phyloP scores from a whole-genome alignment of 75 land plant species.

The Picea sitchensis region DNA sequence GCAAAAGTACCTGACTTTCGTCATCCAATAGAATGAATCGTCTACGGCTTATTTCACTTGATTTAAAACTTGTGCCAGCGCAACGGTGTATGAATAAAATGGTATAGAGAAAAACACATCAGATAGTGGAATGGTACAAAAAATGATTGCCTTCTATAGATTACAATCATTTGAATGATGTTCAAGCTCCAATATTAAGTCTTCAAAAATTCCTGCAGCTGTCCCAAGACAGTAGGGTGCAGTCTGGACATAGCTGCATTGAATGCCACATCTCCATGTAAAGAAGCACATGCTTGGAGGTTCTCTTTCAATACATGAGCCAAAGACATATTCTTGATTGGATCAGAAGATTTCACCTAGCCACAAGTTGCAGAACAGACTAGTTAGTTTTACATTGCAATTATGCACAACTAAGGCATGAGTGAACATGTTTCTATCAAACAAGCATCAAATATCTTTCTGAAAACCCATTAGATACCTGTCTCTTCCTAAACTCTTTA shows the following conservation, averaged over 20 bases:
- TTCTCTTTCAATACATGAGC: constrained; percentile 76
- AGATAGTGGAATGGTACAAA: not conserved
- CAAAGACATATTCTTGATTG: constrained; percentile 75
- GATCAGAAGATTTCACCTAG: constrained; percentile 75
- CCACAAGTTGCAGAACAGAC: not conserved
- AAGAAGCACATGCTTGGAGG: constrained; percentile 79
- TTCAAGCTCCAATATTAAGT: not conserved
- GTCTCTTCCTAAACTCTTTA: constrained; percentile 74
- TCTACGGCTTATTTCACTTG: not conserved
- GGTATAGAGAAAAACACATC: not conserved
- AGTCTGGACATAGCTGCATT: constrained; percentile 77
- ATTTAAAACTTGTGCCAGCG: not conserved
- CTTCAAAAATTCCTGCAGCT: constrained; percentile 79
- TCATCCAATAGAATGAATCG: not conserved
- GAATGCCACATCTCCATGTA: constrained; percentile 83
- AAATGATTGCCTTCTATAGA: constrained; percentile 4
- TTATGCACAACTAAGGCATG: not conserved
- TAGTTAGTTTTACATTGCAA: not conserved
- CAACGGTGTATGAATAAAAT: constrained; percentile 2
- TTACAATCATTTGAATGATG: not conserved
- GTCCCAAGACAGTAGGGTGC: constrained; percentile 74
- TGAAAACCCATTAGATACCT: constrained; percentile 41
- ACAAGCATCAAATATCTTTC: not conserved
- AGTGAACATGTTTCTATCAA: constrained; percentile 16
- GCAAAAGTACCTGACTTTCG: not conserved